These are phyloP conservation scores for Cordyceps javanica DNA, from an alignment of 2,329 filamentous ascomycete species.

Conservation along the genomic window DNA sequence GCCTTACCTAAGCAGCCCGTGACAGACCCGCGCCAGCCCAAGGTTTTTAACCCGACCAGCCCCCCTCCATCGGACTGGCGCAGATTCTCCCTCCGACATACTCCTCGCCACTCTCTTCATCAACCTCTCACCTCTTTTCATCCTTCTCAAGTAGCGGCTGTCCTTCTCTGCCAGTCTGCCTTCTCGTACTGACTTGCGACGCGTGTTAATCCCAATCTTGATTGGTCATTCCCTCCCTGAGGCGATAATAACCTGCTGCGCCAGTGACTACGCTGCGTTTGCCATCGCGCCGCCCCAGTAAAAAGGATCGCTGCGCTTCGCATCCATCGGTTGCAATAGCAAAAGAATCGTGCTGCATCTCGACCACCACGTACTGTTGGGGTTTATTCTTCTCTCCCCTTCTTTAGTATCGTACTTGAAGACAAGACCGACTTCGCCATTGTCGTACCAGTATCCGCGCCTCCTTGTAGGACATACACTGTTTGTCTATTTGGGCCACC, in stretches of 20 bases:
- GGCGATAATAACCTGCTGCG: conserved; percentile 8
- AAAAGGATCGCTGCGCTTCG: conserved; percentile 5
- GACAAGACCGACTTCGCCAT: not conserved
- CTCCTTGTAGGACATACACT: conserved; percentile 12
- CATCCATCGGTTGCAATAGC: not conserved
- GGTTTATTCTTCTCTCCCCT: not conserved
- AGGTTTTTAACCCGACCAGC: not conserved
- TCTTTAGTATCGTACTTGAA: conserved; percentile 10
- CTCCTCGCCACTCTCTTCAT: not conserved
- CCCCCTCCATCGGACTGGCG: not conserved
- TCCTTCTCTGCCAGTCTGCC: conserved; percentile 1
- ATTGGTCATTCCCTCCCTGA: not conserved
- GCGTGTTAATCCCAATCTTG: not conserved
- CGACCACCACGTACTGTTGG: conserved; percentile 4
- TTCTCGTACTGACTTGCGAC: conserved; percentile 9
- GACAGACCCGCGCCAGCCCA: not conserved
- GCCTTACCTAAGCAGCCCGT: conserved; percentile 5
- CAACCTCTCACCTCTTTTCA: not conserved
- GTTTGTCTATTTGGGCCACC: not conserved
- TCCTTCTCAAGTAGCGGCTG: conserved; percentile 6
- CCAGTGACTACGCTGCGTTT: conserved; percentile 8
- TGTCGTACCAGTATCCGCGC: conserved; percentile 8
- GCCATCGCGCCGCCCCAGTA: conserved; percentile 2
- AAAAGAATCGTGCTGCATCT: not conserved
- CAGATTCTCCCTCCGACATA: not conserved